These are phyloP conservation scores for Trichoderma gamsii DNA, from an alignment of 495 filamentous ascomycete species.

Conservation along the genomic window DNA sequence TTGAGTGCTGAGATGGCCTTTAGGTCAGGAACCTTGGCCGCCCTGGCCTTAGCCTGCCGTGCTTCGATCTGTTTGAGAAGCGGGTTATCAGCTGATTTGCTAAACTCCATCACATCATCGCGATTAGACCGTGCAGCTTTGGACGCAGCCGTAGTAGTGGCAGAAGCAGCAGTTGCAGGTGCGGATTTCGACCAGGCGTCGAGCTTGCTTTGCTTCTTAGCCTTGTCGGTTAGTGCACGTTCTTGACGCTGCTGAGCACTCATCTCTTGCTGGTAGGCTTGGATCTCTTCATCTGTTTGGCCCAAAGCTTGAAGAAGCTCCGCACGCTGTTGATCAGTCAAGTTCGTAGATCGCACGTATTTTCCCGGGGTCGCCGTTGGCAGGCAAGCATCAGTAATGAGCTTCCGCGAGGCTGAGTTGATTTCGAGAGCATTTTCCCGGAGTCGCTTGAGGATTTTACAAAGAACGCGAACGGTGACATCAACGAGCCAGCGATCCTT, in stretches of 20 bases:
- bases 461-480: conserved; percentile 57
- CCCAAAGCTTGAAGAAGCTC: conserved; percentile 75
- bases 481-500: conserved; percentile 76
- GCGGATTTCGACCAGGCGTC: conserved; percentile 50
- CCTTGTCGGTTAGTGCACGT: conserved; percentile 38
- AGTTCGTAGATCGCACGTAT: conserved; percentile 59
- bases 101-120: conserved; percentile 16
- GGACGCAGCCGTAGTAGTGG: conserved; percentile 12
- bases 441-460: conserved; percentile 67
- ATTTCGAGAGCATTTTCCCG: conserved; percentile 64
- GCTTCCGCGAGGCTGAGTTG: conserved; percentile 51
- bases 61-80: conserved; percentile 15
- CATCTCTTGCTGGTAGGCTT: conserved; percentile 22
- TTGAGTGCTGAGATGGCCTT: conserved; percentile 34
- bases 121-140: conserved; percentile 1
- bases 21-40: background rate
- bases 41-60: background rate
- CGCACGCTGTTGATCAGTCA: conserved; percentile 71
- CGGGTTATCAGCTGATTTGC: background rate
- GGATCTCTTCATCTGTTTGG: conserved; percentile 54
- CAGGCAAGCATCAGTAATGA: conserved; percentile 52
- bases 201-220: conserved; percentile 60
- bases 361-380: conserved; percentile 26
- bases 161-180: background rate
- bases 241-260: conserved; percentile 39